These are phyloP conservation scores for Chalaropsis thielavioides DNA, from an alignment of 2,329 filamentous ascomycete genomes.

Conservation along the genomic window DNA sequence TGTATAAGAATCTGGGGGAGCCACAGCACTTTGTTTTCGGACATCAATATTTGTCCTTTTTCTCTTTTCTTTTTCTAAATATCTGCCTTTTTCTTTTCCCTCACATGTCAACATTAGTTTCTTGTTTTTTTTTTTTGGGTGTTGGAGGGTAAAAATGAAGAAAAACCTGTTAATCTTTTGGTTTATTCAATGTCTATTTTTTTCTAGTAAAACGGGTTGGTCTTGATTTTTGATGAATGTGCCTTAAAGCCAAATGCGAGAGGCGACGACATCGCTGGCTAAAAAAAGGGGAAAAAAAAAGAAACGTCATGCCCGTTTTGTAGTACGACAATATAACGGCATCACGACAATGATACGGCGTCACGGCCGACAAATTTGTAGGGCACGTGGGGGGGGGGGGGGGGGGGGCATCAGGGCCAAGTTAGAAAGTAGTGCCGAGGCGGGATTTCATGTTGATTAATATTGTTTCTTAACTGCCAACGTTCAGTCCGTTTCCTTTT, in stretches of 20 bases:
- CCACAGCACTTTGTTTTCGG: slow-evolving; percentile 2
- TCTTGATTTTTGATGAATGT: too few relatives aligned
- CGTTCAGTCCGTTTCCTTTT: too few relatives aligned
- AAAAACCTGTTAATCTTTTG: too few relatives aligned
- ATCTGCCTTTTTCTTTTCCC: background rate
- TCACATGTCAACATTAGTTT: background rate
- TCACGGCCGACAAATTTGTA: background rate
- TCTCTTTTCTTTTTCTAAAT: background rate
- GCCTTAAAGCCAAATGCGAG: too few relatives aligned
- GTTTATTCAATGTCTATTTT: too few relatives aligned
- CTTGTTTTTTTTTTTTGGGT: background rate
- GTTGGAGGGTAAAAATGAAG: background rate
- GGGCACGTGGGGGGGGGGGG: too few relatives aligned
- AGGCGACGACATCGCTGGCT: too few relatives aligned
- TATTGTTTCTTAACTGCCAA: too few relatives aligned
- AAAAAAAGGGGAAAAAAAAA: too few relatives aligned
- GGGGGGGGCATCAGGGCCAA: background rate
- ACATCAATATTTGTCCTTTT: background rate
- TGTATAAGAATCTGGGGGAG: background rate
- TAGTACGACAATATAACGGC: background rate
- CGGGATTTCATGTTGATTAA: too few relatives aligned
- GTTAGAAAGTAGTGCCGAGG: background rate
- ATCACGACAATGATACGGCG: background rate
- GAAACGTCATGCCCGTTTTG: too few relatives aligned
- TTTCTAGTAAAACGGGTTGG: too few relatives aligned